phyloP scores from a whole-genome alignment of 768 basidiomycete genomes.

The Chalciporus pseudorubinellus region DNA sequence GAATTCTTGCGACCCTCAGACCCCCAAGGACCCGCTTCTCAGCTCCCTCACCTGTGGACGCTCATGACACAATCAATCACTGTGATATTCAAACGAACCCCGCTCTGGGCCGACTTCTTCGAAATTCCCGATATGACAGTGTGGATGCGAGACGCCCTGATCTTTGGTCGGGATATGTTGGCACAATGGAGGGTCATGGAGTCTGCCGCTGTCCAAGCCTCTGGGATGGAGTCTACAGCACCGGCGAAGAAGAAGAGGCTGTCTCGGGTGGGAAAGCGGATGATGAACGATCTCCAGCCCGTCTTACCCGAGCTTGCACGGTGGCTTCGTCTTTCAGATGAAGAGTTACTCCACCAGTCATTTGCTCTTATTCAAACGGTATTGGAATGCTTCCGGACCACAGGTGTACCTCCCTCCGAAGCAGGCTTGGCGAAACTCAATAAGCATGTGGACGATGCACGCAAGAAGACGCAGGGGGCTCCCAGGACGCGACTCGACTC shows the following conservation, averaged over 20 bases:
- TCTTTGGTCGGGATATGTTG: slow-evolving; percentile 86
- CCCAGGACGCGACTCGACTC: slow-evolving; percentile 52
- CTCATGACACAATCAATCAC: slow-evolving; percentile 77
- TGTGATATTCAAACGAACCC: slow-evolving; percentile 82
- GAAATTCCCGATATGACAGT: slow-evolving; percentile 82
- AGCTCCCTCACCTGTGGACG: slow-evolving; percentile 74
- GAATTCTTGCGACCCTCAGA: slow-evolving; percentile 48
- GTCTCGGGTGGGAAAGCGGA: slow-evolving; percentile 62
- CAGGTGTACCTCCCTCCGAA: slow-evolving; percentile 52
- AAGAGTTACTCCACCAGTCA: slow-evolving; percentile 87
- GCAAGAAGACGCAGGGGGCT: slow-evolving; percentile 43
- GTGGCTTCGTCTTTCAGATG: slow-evolving; percentile 92
- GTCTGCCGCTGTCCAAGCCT: slow-evolving; percentile 40
- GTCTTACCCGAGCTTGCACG: slow-evolving; percentile 76
- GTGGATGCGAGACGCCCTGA: slow-evolving; percentile 98
- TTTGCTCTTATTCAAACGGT: slow-evolving; percentile 80
- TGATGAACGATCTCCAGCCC: slow-evolving; percentile 75
- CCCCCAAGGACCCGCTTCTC: slow-evolving; percentile 45
- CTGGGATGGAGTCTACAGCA: slow-evolving; percentile 18
- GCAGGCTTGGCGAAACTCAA: slow-evolving; percentile 63
- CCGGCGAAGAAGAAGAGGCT: slow-evolving; percentile 41
- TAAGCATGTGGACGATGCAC: slow-evolving; percentile 60
- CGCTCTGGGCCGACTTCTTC: slow-evolving; percentile 77
- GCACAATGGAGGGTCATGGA: slow-evolving; percentile 81
- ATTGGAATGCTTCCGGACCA: slow-evolving; percentile 71